Base-by-base conservation (phyloP, 495 filamentous ascomycete genomes). In the Corynascus novoguineensis region DNA sequence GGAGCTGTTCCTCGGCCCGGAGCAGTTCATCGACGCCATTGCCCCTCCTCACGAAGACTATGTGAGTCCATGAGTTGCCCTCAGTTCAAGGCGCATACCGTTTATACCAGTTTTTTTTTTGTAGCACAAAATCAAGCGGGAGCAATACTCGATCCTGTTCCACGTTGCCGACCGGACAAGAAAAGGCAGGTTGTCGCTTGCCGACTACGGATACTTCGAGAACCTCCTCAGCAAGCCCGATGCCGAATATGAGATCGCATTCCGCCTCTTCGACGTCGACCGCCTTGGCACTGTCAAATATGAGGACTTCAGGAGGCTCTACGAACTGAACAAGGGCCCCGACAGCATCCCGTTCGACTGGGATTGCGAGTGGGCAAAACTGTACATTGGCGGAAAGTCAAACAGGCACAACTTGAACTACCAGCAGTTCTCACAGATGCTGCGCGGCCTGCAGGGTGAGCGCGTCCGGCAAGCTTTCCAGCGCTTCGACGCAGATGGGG, bases 191-290 rank as follows among this genome's bases (percentile, higher is more conserved):
- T 75, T 98, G 31, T 88, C 69, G 58, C 71, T 98, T 27, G 78
- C 83, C 58, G 93, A 98, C 71, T 98, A 91, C 91, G 84, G 78
- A 14, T 86, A 85, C 44, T 98, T 97, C 69, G 87, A 96, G 72
- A 92, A 96, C 75, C 83, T 98, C 53, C 83, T 98, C 34, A 80
- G 81, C 49, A 97, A 96, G 69, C 90, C 93, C 59, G 93, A 97
- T 61, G 95, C 93, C 65, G 95, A 98, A 71, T 98, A 98, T 69
- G 92, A 98, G 73, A 97, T 98, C 61, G 92, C 92, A 5, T 98
- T 97, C 75, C 88, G 95, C 55, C 80, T 97, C 27, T 98, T 98
- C 73, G 93, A 97, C 63, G 72, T 86, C 58, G 82, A 93, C 25
- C 83, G 88, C 34, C 86, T 81, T 21, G 93, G 93, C 4, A 79